Conservation (phyloP, 495 filamentous ascomycete genomes). For the Penicillium odoratum region DNA sequence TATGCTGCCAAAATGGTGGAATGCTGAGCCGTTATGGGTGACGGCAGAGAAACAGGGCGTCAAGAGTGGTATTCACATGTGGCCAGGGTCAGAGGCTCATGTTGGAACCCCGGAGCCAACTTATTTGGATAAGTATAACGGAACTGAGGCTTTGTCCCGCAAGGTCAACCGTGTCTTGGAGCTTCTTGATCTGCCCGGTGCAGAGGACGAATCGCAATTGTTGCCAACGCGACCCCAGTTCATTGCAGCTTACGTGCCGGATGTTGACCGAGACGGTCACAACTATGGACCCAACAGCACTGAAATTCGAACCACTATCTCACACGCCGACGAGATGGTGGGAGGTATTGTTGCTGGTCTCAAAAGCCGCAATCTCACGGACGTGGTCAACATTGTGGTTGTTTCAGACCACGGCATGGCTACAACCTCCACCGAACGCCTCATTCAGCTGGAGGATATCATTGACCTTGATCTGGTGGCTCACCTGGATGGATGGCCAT, state of each 20-base stretch:
- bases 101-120: slow-evolving; percentile 63
- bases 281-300: slow-evolving; percentile 91
- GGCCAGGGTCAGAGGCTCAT: slow-evolving; percentile 91
- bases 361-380: slow-evolving; percentile 76
- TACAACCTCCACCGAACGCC: slow-evolving; percentile 74
- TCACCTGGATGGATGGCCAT: slow-evolving; percentile 92
- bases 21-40: slow-evolving; percentile 88
- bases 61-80: slow-evolving; percentile 90
- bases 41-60: slow-evolving; percentile 81
- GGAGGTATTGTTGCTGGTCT: slow-evolving; percentile 72
- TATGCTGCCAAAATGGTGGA: slow-evolving; percentile 89
- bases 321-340: slow-evolving; percentile 75
- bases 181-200: slow-evolving; percentile 77
- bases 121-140: slow-evolving; percentile 82
- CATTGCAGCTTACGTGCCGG: slow-evolving; percentile 91
- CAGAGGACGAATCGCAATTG: slow-evolving; percentile 44
- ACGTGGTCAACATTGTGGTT: slow-evolving; percentile 94
- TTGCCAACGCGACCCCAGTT: slow-evolving; percentile 68
- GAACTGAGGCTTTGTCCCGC: slow-evolving; percentile 64
- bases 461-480: slow-evolving; percentile 72
- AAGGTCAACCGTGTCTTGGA: slow-evolving; percentile 79
- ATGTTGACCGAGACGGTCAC: slow-evolving; percentile 85
- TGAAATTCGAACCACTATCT: slow-evolving; percentile 74
- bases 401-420: slow-evolving; percentile 99
- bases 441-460: slow-evolving; percentile 91